A percentile compares a stretch with the other conserved stretches of the same genome.
These are phyloP conservation scores for Talaromyces verruculosus DNA, from an alignment of 2,329 filamentous ascomycete species.

Conservation along the genomic window DNA sequence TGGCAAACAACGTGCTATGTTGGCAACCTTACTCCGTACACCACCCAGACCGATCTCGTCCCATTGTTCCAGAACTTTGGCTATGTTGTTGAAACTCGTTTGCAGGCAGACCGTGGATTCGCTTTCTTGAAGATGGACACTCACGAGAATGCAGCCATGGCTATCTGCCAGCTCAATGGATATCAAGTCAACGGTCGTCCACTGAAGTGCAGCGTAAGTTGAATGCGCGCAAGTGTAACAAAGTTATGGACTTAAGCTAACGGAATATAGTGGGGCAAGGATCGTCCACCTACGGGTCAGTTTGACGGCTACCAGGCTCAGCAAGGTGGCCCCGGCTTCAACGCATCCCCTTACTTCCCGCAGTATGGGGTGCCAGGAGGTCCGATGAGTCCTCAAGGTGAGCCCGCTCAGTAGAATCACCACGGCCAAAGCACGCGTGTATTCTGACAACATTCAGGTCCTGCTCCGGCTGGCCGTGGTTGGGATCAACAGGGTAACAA, in stretches of 20 bases:
- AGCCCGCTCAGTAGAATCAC: constrained; percentile 6
- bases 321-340: constrained; percentile 66
- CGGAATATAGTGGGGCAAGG: constrained; percentile 86
- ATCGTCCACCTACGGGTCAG: constrained; percentile 82
- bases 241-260: constrained; percentile 13
- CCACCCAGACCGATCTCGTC: constrained; percentile 93
- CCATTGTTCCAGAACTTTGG: constrained; percentile 98
- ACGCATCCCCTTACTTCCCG: constrained; percentile 82
- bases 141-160: constrained; percentile 97
- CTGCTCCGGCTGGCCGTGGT: constrained; percentile 58
- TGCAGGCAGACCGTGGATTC: constrained; percentile 96
- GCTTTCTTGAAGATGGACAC: constrained; percentile 99
- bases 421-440: constrained; percentile 23
- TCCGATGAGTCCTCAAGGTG: constrained; percentile 62
- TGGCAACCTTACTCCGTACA: constrained; percentile 96
- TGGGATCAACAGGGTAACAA: constrained; percentile 57
- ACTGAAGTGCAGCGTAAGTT: constrained; percentile 95
- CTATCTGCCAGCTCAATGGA: constrained; percentile 94
- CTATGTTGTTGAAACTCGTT: constrained; percentile 93
- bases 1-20: constrained; percentile 99
- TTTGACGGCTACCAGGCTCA: constrained; percentile 84
- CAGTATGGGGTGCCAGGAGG: constrained; percentile 77
- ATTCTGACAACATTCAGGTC: constrained; percentile 52
- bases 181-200: constrained; percentile 98
- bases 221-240: not conserved